Evolutionary conservation across 495 filamentous ascomycete genomes (phyloP).

Genomic region (Staphylotrichum longicolle): DNA sequence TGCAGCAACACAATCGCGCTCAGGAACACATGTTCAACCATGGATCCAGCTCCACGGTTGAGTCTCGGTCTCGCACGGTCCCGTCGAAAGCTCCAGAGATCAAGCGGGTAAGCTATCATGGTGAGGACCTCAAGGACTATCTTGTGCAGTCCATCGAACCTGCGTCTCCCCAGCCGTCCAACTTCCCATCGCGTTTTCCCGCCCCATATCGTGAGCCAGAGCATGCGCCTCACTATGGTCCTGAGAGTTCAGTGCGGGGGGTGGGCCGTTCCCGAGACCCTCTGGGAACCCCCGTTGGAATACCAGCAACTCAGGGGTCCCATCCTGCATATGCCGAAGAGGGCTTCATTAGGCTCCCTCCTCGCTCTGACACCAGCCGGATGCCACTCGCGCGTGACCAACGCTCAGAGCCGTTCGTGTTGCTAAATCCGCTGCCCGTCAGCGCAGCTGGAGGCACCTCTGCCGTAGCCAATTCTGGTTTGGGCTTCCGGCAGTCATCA

Average conservation of each 20-base stretch:
- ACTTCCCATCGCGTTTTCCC: constrained; percentile 14
- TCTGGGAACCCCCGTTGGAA: neutral
- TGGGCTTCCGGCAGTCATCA: neutral
- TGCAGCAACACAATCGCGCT: constrained; percentile 11
- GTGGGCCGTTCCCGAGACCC: neutral
- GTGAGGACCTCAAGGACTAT: constrained; percentile 39
- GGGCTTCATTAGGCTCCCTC: constrained; percentile 32
- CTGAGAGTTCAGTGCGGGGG: neutral
- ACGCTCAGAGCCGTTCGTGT: constrained; percentile 5
- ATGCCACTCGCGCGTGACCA: neutral
- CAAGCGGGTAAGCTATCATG: constrained; percentile 23
- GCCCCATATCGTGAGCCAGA: constrained; percentile 7
- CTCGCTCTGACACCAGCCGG: constrained; percentile 20
- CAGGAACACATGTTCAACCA: neutral
- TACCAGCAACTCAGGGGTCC: neutral
- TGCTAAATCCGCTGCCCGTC: constrained; percentile 14
- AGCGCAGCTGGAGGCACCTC: neutral
- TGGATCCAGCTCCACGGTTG: constrained; percentile 26
- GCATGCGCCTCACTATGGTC: neutral
- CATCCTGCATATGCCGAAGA: constrained; percentile 13
- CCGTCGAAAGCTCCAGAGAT: constrained; percentile 2
- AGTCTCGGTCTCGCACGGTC: constrained; percentile 11
- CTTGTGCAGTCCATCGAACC: constrained; percentile 45
- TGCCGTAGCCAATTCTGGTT: constrained; percentile 1
- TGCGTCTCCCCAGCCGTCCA: constrained; percentile 28